Conservation (phyloP, 2,329 filamentous ascomycete genomes). For the Knufia fluminis region DNA sequence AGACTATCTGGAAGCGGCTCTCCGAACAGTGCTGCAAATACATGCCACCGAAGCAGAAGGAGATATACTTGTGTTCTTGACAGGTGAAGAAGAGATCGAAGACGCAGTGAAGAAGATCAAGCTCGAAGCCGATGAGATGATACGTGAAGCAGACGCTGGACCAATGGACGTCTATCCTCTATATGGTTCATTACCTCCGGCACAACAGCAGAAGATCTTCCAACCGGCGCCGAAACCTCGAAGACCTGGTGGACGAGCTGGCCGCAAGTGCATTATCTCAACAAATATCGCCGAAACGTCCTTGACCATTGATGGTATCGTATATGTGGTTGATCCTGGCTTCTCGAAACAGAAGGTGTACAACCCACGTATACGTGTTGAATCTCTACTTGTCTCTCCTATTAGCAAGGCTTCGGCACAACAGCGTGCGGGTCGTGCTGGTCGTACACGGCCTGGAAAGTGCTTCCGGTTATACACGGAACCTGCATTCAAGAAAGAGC, state of each 20-base stretch:
- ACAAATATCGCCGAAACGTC: conserved; percentile 98
- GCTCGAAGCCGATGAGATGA: conserved; percentile 84
- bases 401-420: conserved; percentile 97
- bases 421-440: conserved; percentile 95
- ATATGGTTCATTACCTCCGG: conserved; percentile 84
- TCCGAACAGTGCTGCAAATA: conserved; percentile 92
- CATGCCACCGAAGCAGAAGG: conserved; percentile 87
- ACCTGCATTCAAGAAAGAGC: conserved; percentile 89
- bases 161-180: conserved; percentile 85
- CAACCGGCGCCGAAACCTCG: conserved; percentile 70
- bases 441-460: conserved; percentile 96
- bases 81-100: conserved; percentile 97
- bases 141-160: conserved; percentile 81
- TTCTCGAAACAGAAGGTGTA: conserved; percentile 99
- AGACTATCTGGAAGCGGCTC: conserved; percentile 91
- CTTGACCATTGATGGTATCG: conserved; percentile 96
- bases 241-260: conserved; percentile 68
- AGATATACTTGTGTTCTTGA: conserved; percentile 89
- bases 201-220: conserved; percentile 92
- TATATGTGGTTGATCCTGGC: conserved; percentile 97
- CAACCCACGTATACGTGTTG: conserved; percentile 91
- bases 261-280: conserved; percentile 87
- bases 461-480: conserved; percentile 97
- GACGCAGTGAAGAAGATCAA: conserved; percentile 87
- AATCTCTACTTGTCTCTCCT: conserved; percentile 92